These are phyloP conservation scores for Trichoderma parareesei DNA, from an alignment of 495 filamentous ascomycete species.

Conservation along the genomic window DNA sequence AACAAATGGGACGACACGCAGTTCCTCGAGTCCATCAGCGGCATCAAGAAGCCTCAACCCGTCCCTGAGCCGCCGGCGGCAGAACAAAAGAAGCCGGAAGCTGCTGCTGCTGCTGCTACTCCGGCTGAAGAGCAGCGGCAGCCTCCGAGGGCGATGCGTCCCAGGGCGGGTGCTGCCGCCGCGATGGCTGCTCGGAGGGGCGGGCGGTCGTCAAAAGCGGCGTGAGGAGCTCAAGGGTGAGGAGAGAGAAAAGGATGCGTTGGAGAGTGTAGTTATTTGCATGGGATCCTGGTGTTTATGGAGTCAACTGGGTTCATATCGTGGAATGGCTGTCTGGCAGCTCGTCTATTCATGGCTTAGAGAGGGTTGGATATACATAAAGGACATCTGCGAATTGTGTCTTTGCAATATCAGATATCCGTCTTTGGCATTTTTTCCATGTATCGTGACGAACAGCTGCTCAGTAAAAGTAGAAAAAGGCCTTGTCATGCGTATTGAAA, in stretches of 20 bases:
- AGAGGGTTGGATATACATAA: no score
- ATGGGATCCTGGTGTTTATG: constrained; percentile 4
- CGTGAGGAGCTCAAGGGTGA: background rate
- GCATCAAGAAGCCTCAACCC: constrained; percentile 17
- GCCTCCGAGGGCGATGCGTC: constrained; percentile 10
- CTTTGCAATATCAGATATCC: no score
- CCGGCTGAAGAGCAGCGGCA: background rate
- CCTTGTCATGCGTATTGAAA: background rate
- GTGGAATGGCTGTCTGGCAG: no score
- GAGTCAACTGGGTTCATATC: background rate
- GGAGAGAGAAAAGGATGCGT: no score
- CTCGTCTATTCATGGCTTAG: no score
- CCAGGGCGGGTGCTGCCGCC: constrained; percentile 5
- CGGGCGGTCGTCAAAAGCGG: background rate
- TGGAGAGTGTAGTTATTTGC: background rate
- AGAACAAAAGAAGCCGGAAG: constrained; percentile 15
- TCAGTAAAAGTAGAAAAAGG: background rate
- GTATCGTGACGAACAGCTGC: background rate
- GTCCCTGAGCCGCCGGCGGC: background rate
- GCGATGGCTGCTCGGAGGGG: background rate
- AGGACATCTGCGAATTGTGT: no score
- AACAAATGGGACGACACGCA: constrained; percentile 33
- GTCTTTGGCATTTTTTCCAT: no score
- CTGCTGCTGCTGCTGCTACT: constrained; percentile 8
- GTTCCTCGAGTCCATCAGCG: constrained; percentile 30